These are phyloP conservation scores for Arctium minus DNA, from an alignment of 129 eudicot species.

Conservation along the genomic window DNA sequence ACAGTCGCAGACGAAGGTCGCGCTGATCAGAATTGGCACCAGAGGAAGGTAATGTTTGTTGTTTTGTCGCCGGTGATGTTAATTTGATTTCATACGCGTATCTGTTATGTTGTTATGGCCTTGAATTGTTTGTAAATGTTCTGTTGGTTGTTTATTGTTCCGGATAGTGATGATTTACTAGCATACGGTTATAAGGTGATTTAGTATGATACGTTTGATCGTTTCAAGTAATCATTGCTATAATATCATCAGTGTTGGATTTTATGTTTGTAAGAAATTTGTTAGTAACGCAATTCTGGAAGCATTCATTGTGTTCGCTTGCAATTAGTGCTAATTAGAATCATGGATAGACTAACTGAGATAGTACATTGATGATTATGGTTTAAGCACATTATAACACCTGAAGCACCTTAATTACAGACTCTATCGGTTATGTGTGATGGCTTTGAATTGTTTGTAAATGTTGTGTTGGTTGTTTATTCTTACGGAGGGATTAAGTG, in stretches of 20 bases:
- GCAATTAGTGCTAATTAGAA: neutral
- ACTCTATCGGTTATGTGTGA: neutral
- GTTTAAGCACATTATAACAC: neutral
- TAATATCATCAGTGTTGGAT: neutral
- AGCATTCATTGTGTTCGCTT: neutral
- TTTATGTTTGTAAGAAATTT: neutral
- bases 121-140: neutral
- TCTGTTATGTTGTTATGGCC: neutral
- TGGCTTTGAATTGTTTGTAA: too few relatives aligned
- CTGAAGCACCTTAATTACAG: neutral
- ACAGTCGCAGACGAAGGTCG: constrained; percentile 49
- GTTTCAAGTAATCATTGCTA: neutral
- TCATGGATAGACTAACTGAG: neutral
- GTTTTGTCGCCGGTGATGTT: neutral
- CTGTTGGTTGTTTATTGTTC: neutral
- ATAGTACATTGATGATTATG: neutral
- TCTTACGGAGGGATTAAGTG: neutral
- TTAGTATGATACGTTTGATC: neutral
- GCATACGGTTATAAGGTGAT: neutral
- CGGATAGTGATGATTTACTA: too few relatives aligned
- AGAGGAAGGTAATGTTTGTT: constrained; percentile 60
- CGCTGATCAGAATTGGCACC: constrained; percentile 71
- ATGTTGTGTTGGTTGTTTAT: too few relatives aligned
- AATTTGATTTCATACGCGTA: neutral
- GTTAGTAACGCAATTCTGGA: neutral